Evolutionary conservation across 306 rosid genomes (phyloP).

Genomic region (Lathyrus sativus): DNA sequence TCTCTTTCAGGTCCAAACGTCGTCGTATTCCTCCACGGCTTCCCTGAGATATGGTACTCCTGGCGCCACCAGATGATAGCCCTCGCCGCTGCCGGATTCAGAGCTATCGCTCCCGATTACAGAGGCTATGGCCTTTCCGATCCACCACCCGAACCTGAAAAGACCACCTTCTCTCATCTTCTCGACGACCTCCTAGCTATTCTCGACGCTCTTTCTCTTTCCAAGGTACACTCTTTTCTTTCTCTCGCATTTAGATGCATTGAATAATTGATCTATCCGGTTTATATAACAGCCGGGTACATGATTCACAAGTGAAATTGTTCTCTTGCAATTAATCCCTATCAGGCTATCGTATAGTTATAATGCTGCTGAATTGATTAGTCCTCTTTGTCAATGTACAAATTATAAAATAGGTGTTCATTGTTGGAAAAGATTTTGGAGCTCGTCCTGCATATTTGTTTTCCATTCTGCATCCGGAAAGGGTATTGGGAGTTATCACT

Average conservation of each 20-base stretch:
- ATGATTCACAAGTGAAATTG: background rate
- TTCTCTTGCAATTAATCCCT: background rate
- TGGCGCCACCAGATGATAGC: slow-evolving; percentile 91
- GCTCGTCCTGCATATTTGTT: slow-evolving; percentile 52
- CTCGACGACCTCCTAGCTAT: slow-evolving; percentile 55
- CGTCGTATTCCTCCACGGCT: slow-evolving; percentile 73
- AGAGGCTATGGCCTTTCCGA: slow-evolving; percentile 86
- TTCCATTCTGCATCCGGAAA: slow-evolving; percentile 63
- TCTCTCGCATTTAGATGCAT: background rate
- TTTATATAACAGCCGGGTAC: too few species aligned
- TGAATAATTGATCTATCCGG: too few species aligned
- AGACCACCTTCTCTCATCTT: slow-evolving; percentile 43
- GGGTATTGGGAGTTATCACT: slow-evolving; percentile 71
- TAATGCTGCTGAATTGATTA: slow-evolving; percentile 12
- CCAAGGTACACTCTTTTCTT: background rate
- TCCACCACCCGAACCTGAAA: slow-evolving; percentile 48
- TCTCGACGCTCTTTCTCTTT: slow-evolving; percentile 21
- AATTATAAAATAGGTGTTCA: slow-evolving; percentile 47
- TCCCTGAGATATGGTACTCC: slow-evolving; percentile 92
- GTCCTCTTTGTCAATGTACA: background rate
- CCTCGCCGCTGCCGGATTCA: slow-evolving; percentile 60
- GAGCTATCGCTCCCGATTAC: slow-evolving; percentile 70
- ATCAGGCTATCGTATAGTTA: background rate
- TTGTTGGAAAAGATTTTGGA: slow-evolving; percentile 84
- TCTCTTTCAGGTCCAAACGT: slow-evolving; percentile 56